Evolutionary conservation across 768 basidiomycete species (phyloP).

Genomic region (Naganishia friedmannii): DNA sequence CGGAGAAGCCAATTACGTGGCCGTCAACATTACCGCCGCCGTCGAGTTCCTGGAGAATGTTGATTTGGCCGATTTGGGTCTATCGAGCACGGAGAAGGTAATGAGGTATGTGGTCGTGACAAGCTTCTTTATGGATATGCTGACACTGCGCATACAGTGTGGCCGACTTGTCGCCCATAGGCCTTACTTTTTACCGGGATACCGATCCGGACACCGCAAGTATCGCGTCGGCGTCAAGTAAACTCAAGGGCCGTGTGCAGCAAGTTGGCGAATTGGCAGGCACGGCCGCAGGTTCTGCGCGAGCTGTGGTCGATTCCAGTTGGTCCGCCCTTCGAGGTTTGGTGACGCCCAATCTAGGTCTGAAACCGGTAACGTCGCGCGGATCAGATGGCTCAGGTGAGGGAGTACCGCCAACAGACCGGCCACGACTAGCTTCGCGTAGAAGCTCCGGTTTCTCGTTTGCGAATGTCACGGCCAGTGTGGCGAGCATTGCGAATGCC

Average conservation of each 20-base stretch:
- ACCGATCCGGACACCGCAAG: conserved; percentile 56
- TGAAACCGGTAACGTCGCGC: conserved; percentile 12
- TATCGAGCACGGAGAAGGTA: conserved; percentile 53
- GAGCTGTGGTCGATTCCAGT: conserved; percentile 84
- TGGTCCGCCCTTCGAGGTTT: conserved; percentile 81
- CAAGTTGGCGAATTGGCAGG: conserved; percentile 67
- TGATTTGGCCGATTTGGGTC: conserved; percentile 69
- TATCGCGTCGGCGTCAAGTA: conserved; percentile 56
- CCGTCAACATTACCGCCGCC: conserved; percentile 91
- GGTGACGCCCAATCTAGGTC: conserved; percentile 51
- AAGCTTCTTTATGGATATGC: background rate
- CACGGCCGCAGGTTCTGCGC: conserved; percentile 76
- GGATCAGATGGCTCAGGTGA: background rate
- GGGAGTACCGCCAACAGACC: background rate
- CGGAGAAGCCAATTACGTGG: conserved; percentile 88
- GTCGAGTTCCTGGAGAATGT: conserved; percentile 95
- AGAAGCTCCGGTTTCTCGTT: conserved; percentile 80
- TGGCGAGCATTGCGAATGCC: conserved; percentile 59
- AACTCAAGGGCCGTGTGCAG: conserved; percentile 70
- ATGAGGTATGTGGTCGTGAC: conserved; percentile 36
- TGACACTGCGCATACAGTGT: conserved; percentile 56
- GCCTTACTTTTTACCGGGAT: conserved; percentile 61
- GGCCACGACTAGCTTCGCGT: conserved; percentile 64
- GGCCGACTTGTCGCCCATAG: conserved; percentile 76
- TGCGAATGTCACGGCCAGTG: conserved; percentile 66